Conservation (phyloP, 768 basidiomycete species). For the Phaffia tasmanica region DNA sequence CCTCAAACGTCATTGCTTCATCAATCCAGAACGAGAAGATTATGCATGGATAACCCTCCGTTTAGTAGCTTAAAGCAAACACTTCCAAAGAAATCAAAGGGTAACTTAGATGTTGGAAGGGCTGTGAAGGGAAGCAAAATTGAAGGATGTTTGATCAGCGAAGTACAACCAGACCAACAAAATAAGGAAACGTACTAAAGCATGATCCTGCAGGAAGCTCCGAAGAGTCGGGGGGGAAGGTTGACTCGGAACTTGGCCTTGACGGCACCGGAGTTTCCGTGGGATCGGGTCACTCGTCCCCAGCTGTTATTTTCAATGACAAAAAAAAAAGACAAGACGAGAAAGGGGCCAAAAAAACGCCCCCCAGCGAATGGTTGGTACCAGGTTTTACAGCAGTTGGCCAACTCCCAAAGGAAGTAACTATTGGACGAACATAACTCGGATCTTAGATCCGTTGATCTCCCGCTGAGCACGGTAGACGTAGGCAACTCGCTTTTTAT, state of each 20-base stretch:
- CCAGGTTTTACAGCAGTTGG: not conserved
- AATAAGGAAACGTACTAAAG: conserved; percentile 45
- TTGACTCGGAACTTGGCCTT: conserved; percentile 15
- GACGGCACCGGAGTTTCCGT: conserved; percentile 86
- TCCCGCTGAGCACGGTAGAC: conserved; percentile 96
- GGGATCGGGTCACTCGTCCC: conserved; percentile 78
- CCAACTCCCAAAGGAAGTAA: conserved; percentile 28
- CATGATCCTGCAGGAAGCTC: conserved; percentile 44
- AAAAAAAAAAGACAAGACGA: not conserved
- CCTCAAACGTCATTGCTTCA: too few species aligned
- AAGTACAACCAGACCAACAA: not conserved
- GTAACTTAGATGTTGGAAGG: conserved; percentile 25
- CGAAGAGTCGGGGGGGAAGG: conserved; percentile 21
- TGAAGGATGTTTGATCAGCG: not conserved
- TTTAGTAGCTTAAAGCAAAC: too few species aligned
- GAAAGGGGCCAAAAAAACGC: not conserved
- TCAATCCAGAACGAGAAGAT: too few species aligned
- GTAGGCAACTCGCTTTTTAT: conserved; percentile 74
- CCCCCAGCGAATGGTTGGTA: conserved; percentile 1
- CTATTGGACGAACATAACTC: conserved; percentile 82
- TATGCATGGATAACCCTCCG: too few species aligned
- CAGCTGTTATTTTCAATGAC: conserved; percentile 32
- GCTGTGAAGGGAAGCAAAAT: conserved; percentile 2
- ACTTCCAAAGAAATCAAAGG: not conserved
- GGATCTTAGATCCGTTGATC: conserved; percentile 85